These are phyloP conservation scores for barley (Hordeum vulgare) DNA, from an alignment of 176 grass and related monocot genomes.

Conservation along the genomic window MorexV3_pseudomolecules_assembly NC_058518.1:463788777-463789276, in stretches of 20 bases:
- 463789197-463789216: background rate
- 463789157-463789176: conserved; percentile 56
- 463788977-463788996: conserved; percentile 7
- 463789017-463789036: conserved; percentile 79
- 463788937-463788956: background rate
- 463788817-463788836: background rate
- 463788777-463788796: conserved; percentile 77
- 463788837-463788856: no score
- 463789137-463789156: conserved; percentile 77
- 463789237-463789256: background rate
- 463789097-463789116: conserved; percentile 82
- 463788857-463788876: no score
- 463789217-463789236: background rate
- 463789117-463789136: conserved; percentile 83
- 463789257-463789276: background rate
- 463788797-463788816: conserved; percentile 88
- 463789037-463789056: conserved; percentile 79
- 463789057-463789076: conserved; percentile 84
- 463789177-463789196: background rate
- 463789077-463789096: conserved; percentile 93
- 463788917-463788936: background rate
- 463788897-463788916: background rate
- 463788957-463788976: background rate
- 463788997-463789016: background rate
- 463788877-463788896: no score